Percentiles rank a stretch among this genome's conserved stretches.
phyloP scores from a whole-genome alignment of 148 eudicot genomes.

The Spergularia marina region DNA sequence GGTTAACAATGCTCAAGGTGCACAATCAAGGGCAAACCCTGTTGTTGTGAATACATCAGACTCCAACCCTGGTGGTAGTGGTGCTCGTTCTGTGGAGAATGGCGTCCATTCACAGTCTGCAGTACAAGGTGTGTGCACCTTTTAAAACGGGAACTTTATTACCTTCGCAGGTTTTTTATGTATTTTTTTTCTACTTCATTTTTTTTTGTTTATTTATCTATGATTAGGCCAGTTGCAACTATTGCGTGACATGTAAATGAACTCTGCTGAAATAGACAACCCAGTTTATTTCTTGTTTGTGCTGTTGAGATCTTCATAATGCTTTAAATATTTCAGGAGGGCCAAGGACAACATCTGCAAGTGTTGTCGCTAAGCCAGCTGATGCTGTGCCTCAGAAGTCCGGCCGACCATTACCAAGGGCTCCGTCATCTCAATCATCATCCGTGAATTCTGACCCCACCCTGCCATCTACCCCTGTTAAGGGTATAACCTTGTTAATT shows the following conservation, averaged over 20 bases:
- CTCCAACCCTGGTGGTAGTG: constrained; percentile 34
- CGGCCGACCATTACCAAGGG: constrained; percentile 46
- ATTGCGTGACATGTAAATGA: too few relatives aligned
- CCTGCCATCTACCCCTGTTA: constrained; percentile 61
- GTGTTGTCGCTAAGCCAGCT: constrained; percentile 32
- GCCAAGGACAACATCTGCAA: constrained; percentile 36
- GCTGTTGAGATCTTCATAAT: not conserved
- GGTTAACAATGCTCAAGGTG: constrained; percentile 65
- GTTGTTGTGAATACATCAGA: constrained; percentile 35
- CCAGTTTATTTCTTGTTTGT: not conserved
- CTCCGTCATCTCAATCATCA: constrained; percentile 48
- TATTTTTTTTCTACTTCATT: too few relatives aligned
- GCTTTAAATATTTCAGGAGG: constrained; percentile 34
- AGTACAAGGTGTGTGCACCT: constrained; percentile 44
- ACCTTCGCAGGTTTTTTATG: too few relatives aligned
- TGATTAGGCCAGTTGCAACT: too few relatives aligned
- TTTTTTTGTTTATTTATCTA: too few relatives aligned
- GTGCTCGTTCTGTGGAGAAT: constrained; percentile 43
- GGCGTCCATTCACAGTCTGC: constrained; percentile 55
- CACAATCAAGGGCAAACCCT: constrained; percentile 45
- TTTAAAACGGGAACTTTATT: too few relatives aligned
- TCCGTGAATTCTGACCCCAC: constrained; percentile 40
- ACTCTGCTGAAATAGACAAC: not conserved
- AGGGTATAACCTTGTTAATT: constrained; percentile 40
- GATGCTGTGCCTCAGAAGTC: constrained; percentile 43